phyloP scores from a whole-genome alignment of 495 filamentous ascomycete genomes.

The Penicillium odoratum region DNA sequence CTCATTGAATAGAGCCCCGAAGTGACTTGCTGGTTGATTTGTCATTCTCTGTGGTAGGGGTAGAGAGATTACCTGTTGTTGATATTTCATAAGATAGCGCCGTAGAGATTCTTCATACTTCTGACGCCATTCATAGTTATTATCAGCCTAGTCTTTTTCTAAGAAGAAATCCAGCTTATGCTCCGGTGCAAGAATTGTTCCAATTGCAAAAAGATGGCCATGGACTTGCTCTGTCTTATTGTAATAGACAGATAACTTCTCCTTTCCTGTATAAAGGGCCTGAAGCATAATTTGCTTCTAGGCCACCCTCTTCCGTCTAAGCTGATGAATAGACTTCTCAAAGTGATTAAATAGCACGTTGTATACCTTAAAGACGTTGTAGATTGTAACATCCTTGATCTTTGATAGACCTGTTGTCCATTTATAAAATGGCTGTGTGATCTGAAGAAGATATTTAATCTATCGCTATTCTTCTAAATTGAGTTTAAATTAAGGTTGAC shows the following conservation, averaged over 20 bases:
- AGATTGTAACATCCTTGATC: constrained; percentile 2
- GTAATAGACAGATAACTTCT: constrained; percentile 7
- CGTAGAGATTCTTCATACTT: background rate
- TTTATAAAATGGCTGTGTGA: constrained; percentile 4
- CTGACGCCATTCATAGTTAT: background rate
- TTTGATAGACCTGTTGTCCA: background rate
- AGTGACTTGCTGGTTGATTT: too few relatives aligned
- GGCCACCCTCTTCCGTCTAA: background rate
- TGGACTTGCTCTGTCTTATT: constrained; percentile 5
- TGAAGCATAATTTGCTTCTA: background rate
- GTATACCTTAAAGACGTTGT: constrained; percentile 2
- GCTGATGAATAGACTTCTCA: constrained; percentile 2
- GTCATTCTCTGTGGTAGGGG: too few relatives aligned
- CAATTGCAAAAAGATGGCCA: constrained; percentile 9
- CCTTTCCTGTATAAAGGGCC: constrained; percentile 1
- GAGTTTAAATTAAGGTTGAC: background rate
- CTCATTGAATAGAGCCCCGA: too few relatives aligned
- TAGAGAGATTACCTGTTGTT: too few relatives aligned
- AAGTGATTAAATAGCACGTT: constrained; percentile 5
- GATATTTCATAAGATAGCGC: constrained; percentile 2
- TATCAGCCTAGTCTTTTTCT: constrained; percentile 10
- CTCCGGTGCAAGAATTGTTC: constrained; percentile 4
- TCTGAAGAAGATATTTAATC: background rate
- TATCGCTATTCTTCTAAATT: constrained; percentile 1
- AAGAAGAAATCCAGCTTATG: constrained; percentile 12